Base-by-base conservation (phyloP, 257 asterid genomes). In the Avicennia marina region DNA sequence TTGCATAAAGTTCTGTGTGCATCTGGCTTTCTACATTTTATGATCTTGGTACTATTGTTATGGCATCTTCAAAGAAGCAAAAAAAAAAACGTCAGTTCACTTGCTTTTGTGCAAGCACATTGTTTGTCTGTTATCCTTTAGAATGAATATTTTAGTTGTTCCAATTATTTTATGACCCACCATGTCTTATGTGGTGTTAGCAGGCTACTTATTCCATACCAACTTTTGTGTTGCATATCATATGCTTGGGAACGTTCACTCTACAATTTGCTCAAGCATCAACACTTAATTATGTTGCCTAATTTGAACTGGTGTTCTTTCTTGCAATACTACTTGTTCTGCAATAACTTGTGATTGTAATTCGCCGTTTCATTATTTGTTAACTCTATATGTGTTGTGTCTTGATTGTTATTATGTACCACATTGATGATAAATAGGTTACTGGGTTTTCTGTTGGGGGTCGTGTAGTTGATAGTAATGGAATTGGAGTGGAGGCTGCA, bases 401-500 rank as follows among this genome's bases (percentile, higher is more conserved):
- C 42, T 47, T 19, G 19, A 44, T 50, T 22, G 13, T n/a, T 21
- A 56, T 59, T 39, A 49, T 22, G 24, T 56, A 20, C 36, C 18
- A 9, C 31, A 47, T 65, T 65, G 45, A 21, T 79, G 56, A 69
- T 70, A 48, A 60, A 16, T 68, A 91, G 98, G 98, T 91, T 59
- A 91, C 96, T 64, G 98, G 98, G 52, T 91, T 87, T 83, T 91
- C 98, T 51, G 89, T 87, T 72, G 98, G 98, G 45, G 98, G 98
- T 17, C 98, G 95, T 74, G 98, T 91, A 40, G 78, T 91, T 72
- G 93, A 88, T 87, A 83, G 85, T 48, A 76, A 60, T 72, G 96
- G 95, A 47, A 62, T 51, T 58, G 98, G 96, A 54, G 89, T 87
- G 43, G 80, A 71, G 66, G 85, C 72, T 63, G 98, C 84, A 18